Evolutionary conservation across 495 filamentous ascomycete species (phyloP).

Genomic region (Lineolata rhizophorae): DNA sequence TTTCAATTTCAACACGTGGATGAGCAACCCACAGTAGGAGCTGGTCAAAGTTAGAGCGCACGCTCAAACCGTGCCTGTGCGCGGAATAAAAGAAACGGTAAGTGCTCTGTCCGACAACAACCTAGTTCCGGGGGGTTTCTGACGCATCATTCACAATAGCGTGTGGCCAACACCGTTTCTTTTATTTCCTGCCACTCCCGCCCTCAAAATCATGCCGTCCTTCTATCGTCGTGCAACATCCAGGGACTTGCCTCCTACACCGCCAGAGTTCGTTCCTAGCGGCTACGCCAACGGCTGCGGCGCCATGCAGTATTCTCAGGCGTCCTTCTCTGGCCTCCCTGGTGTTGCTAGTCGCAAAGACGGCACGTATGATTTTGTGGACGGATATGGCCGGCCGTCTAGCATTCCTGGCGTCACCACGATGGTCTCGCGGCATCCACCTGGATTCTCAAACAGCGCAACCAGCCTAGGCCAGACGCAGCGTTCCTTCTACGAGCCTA

Average conservation of each 20-base stretch:
- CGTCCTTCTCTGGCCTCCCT: too few species aligned
- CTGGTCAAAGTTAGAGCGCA: neutral
- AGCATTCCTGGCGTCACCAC: too few species aligned
- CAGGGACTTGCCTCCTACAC: constrained; percentile 14
- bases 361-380: too few species aligned
- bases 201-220: constrained; percentile 11
- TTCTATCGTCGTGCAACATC: constrained; percentile 11
- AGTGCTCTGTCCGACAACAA: neutral
- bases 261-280: constrained; percentile 17
- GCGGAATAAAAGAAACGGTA: neutral
- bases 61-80: neutral
- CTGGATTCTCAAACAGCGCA: too few species aligned
- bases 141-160: neutral
- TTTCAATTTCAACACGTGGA: too few species aligned
- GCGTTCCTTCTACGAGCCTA: too few species aligned
- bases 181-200: constrained; percentile 8
- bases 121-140: constrained; percentile 3
- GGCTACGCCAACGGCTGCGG: constrained; percentile 12
- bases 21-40: too few species aligned
- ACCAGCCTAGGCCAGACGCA: too few species aligned
- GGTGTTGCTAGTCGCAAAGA: too few species aligned
- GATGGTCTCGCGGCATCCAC: too few species aligned
- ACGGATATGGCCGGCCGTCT: too few species aligned
- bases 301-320: constrained; percentile 15
- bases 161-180: constrained; percentile 7